These are phyloP conservation scores for Magnolia kwangsiensis DNA, from an alignment of 164 flowering plant species.

Conservation along the genomic window DNA sequence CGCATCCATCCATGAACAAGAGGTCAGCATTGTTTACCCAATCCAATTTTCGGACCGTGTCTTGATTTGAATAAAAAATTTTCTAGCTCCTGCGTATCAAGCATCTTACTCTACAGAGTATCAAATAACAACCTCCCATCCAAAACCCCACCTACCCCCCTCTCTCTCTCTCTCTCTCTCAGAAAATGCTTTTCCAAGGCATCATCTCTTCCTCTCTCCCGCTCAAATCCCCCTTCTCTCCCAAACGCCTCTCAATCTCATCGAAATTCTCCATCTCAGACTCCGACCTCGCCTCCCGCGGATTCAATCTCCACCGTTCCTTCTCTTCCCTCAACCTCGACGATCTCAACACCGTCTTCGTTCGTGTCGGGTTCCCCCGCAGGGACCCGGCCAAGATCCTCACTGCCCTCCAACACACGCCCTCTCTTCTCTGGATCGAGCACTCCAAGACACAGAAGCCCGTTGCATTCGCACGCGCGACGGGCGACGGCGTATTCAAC, in stretches of 20 bases:
- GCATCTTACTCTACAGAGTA: background rate
- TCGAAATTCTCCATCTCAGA: slow-evolving; percentile 50
- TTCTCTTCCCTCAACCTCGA: slow-evolving; percentile 58
- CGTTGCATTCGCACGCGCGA: slow-evolving; percentile 92
- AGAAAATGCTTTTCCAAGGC: background rate
- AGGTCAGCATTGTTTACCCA: too few relatives aligned
- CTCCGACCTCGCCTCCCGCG: slow-evolving; percentile 59
- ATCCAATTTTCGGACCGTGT: too few relatives aligned
- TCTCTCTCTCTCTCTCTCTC: background rate
- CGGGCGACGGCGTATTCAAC: slow-evolving; percentile 96
- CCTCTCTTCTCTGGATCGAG: slow-evolving; percentile 76
- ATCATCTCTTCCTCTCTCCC: slow-evolving; percentile 1
- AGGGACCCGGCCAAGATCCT: slow-evolving; percentile 74
- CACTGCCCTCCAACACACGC: slow-evolving; percentile 70
- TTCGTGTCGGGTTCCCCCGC: slow-evolving; percentile 80
- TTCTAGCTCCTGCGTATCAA: background rate
- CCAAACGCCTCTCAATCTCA: background rate
- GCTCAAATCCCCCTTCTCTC: background rate
- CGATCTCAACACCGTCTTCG: slow-evolving; percentile 81
- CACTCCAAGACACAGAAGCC: slow-evolving; percentile 52
- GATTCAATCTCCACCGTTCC: slow-evolving; percentile 66
- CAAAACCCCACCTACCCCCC: background rate
- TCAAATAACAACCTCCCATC: background rate
- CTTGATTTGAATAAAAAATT: too few relatives aligned
- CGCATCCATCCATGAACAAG: too few relatives aligned